phyloP scores from a whole-genome alignment of 306 rosid species.

The Geum urbanum region DNA sequence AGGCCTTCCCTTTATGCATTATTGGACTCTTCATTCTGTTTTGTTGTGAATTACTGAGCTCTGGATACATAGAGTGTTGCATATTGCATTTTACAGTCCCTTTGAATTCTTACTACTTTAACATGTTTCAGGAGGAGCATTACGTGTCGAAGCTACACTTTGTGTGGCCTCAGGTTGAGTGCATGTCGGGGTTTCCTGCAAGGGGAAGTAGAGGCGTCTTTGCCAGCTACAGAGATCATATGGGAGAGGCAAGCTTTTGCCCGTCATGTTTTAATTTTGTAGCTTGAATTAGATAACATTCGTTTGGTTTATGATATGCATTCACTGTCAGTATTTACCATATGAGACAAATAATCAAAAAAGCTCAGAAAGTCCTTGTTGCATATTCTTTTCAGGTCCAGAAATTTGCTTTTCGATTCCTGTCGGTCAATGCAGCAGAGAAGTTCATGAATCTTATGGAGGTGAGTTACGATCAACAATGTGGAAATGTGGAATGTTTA shows the following conservation, averaged over 20 bases:
- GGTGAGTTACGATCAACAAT: conserved; percentile 34
- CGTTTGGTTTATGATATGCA: not conserved
- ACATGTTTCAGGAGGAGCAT: conserved; percentile 68
- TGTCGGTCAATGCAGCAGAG: conserved; percentile 53
- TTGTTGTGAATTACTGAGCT: not conserved
- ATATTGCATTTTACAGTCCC: not conserved
- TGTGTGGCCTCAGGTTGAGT: conserved; percentile 83
- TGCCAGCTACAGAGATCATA: conserved; percentile 56
- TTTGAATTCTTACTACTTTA: not conserved
- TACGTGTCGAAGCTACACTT: conserved; percentile 68
- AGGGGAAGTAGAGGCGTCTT: conserved; percentile 65
- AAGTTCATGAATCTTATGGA: conserved; percentile 49
- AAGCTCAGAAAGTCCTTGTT: not conserved
- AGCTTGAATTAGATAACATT: too few species aligned
- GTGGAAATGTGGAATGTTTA: not conserved
- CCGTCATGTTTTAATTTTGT: not conserved
- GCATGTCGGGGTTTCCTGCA: conserved; percentile 67
- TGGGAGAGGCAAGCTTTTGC: conserved; percentile 45
- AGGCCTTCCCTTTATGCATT: too few species aligned
- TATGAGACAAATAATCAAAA: not conserved
- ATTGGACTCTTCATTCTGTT: not conserved
- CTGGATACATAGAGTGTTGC: not conserved
- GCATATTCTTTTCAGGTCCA: conserved; percentile 45
- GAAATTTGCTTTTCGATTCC: conserved; percentile 73
- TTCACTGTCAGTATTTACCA: not conserved